Evolutionary conservation across 345 rosid species (phyloP), one percentile per base, ranked within the genome.

Genomic region (Nephelium lappaceum): DNA sequence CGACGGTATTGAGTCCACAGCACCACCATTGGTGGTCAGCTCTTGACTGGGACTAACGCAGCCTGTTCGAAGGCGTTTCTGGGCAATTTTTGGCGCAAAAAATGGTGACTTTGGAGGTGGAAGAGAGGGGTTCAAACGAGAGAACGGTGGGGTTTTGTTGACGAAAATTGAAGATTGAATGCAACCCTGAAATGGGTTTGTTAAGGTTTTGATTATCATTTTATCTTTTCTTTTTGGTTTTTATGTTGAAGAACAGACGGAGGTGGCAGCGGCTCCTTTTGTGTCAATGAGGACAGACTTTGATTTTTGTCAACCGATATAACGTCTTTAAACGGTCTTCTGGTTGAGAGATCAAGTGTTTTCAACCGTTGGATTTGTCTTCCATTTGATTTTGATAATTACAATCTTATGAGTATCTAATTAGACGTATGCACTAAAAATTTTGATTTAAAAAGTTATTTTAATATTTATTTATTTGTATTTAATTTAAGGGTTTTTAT

Each of bases 141-240:
- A 51, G 3, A 63, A 41, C 8, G 75, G 65, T 51, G 83, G 79
- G 21, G n/a, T 23, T 64, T 79, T 79, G 77, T 63, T 75, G 53
- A 69, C 79, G 69, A 43, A 21, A 60, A 81, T n/a, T 38, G 78
- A 77, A 67, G 84, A 75, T 39, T 71, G 81, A 45, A 81, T 67
- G 47, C 21, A 45, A 42, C 70, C 62, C 12, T 1, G 78, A 4
- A 64, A 64, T 5, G 78, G 67, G 21, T 64, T 81, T 61, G 66
- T 11, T 25, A 85, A 72, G 83, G 85, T 11, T 83, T 79, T 89
- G 87, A 84, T 74, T 45, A 80, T 85, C 89, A 87, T 86, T 70
- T 77, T 83, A 74, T 74, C 1, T 23, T 74, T 72, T 45, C 23
- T 11, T n/a, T 60, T 19, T 43, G 8, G 10, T 14, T 19, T 61